Conservation (phyloP, 163 green algal genomes). For the Volvox carteri region DNA sequence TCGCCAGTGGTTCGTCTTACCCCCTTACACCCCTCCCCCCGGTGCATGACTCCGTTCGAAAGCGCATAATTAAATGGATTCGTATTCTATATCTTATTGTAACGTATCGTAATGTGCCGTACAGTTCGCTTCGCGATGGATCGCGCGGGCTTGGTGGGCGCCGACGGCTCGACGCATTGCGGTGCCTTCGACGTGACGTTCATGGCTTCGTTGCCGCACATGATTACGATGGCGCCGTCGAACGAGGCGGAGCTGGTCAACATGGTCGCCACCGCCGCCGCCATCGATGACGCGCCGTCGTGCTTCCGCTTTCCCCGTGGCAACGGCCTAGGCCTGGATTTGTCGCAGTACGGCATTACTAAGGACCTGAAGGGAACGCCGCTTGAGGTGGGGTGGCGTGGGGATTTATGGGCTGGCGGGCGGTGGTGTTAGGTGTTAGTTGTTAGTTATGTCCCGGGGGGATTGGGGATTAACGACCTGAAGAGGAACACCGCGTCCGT, state of each 20-base stretch:
- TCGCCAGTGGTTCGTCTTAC: not conserved
- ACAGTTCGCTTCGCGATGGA: slow-evolving; percentile 99
- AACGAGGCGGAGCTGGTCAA: slow-evolving; percentile 99
- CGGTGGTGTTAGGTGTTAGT: not conserved
- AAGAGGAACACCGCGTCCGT: too few species aligned
- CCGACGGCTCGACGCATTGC: slow-evolving; percentile 98
- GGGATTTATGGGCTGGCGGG: not conserved
- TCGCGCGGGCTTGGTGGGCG: slow-evolving; percentile 96
- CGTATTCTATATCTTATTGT: too few species aligned
- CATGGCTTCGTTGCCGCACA: slow-evolving; percentile 96
- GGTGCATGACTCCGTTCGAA: not conserved
- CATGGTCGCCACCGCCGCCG: slow-evolving; percentile 93
- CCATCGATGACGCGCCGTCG: slow-evolving; percentile 95
- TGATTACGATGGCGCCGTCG: slow-evolving; percentile 93
- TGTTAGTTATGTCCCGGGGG: too few species aligned
- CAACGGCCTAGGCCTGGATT: slow-evolving; percentile 95
- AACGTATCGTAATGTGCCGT: too few species aligned
- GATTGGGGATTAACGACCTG: too few species aligned
- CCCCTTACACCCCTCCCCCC: not conserved
- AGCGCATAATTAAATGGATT: too few species aligned
- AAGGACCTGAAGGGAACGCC: slow-evolving; percentile 90
- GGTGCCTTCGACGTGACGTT: slow-evolving; percentile 98
- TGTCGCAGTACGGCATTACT: slow-evolving; percentile 86
- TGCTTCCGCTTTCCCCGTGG: slow-evolving; percentile 97
- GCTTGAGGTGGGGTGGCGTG: slow-evolving; percentile 76